These are phyloP conservation scores for Scutellaria galericulata DNA, from an alignment of 257 asterid species.

Conservation along the genomic window DNA sequence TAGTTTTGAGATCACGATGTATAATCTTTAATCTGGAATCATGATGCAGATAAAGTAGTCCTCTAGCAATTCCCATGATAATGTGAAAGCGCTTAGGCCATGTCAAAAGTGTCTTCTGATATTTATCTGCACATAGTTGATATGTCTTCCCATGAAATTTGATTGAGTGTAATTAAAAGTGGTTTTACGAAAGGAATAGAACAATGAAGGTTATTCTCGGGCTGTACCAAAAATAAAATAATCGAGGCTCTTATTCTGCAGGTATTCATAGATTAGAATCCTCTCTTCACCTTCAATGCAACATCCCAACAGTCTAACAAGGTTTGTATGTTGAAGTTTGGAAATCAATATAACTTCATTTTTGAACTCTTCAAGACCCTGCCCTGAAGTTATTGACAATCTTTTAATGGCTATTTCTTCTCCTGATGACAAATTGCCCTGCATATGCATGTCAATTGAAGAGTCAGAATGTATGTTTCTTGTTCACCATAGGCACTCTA, in stretches of 20 bases:
- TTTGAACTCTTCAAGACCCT: conserved; percentile 47
- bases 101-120: conserved; percentile 28
- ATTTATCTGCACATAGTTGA: conserved; percentile 22
- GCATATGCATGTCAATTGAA: conserved; percentile 17
- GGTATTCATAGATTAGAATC: conserved; percentile 38
- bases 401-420: conserved; percentile 56
- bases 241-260: conserved; percentile 39
- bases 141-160: neutral
- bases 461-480: neutral
- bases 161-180: neutral
- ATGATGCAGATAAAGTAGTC: conserved; percentile 51
- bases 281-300: conserved; percentile 50
- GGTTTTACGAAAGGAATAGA: neutral
- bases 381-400: conserved; percentile 45
- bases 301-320: conserved; percentile 55
- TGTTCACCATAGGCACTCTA: neutral
- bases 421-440: conserved; percentile 44
- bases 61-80: conserved; percentile 46
- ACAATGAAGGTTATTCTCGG: neutral
- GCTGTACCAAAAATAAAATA: conserved; percentile 31
- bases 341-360: conserved; percentile 44
- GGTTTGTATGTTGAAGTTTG: conserved; percentile 55
- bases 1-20: conserved; percentile 53
- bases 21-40: conserved; percentile 56
- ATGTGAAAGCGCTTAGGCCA: conserved; percentile 48